Conservation (phyloP, 2,329 filamentous ascomycete species). For the Thelonectria rubi region DNA sequence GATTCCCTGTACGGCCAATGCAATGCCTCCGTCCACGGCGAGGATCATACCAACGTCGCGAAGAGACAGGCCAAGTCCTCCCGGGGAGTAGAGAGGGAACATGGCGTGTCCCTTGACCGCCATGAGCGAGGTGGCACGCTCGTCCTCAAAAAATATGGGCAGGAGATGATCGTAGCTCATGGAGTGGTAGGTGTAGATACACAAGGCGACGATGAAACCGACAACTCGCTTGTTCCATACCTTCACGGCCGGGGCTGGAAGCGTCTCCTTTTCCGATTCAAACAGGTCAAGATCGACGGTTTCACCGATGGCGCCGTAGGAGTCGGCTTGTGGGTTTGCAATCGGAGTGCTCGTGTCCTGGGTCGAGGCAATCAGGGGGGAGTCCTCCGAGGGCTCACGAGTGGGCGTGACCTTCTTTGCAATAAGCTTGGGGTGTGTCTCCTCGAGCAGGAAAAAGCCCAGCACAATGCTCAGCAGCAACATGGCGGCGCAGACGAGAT, state of each 20-base stretch:
- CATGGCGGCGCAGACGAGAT: slow-evolving; percentile 81
- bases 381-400: slow-evolving; percentile 69
- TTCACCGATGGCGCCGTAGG: slow-evolving; percentile 74
- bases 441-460: slow-evolving; percentile 83
- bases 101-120: slow-evolving; percentile 43
- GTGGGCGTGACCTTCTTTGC: slow-evolving; percentile 58
- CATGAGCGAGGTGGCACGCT: slow-evolving; percentile 57
- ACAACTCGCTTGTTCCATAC: slow-evolving; percentile 71
- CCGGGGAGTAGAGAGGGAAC: slow-evolving; percentile 64
- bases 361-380: slow-evolving; percentile 79
- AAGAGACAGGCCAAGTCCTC: slow-evolving; percentile 70
- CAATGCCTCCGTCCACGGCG: slow-evolving; percentile 67
- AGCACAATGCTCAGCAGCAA: slow-evolving; percentile 81
- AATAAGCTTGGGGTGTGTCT: slow-evolving; percentile 88
- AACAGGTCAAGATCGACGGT: slow-evolving; percentile 30
- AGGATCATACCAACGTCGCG: slow-evolving; percentile 70
- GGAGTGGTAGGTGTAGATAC: slow-evolving; percentile 92
- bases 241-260: slow-evolving; percentile 43
- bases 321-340: slow-evolving; percentile 79
- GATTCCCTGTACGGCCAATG: slow-evolving; percentile 66
- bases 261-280: slow-evolving; percentile 47
- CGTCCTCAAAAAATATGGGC: slow-evolving; percentile 92
- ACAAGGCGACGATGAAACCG: slow-evolving; percentile 81
- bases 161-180: slow-evolving; percentile 95
- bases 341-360: slow-evolving; percentile 73